Evolutionary conservation across 2,329 filamentous ascomycete genomes (phyloP).

Genomic region (Diplocarpon mali): DNA sequence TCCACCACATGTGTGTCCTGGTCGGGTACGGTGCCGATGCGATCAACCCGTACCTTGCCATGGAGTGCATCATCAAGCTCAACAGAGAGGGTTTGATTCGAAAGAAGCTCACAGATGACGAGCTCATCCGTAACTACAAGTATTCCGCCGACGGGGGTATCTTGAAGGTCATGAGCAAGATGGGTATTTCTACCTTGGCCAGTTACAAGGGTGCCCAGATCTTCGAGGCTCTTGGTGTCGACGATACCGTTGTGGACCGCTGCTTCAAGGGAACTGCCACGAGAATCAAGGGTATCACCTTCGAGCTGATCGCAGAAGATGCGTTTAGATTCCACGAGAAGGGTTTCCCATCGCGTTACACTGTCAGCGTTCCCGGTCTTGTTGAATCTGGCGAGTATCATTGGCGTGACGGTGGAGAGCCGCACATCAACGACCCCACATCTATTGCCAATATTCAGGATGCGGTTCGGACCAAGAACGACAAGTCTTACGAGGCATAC

Average conservation of each 20-base stretch:
- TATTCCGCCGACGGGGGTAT: constrained; percentile 94
- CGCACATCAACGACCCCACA: constrained; percentile 88
- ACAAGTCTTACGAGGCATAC: constrained; percentile 97
- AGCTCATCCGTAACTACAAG: constrained; percentile 90
- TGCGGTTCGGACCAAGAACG: constrained; percentile 91
- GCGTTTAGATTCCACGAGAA: constrained; percentile 91
- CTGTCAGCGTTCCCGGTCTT: constrained; percentile 66
- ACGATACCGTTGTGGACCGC: constrained; percentile 82
- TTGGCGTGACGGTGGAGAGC: constrained; percentile 92
- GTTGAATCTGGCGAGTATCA: constrained; percentile 94
- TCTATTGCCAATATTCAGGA: constrained; percentile 97
- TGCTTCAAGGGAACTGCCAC: constrained; percentile 94
- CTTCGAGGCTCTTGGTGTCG: constrained; percentile 88
- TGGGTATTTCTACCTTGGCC: constrained; percentile 94
- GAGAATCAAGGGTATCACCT: constrained; percentile 87
- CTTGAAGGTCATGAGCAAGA: constrained; percentile 98
- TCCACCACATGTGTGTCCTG: constrained; percentile 98
- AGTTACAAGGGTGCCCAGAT: constrained; percentile 98
- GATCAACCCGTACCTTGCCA: constrained; percentile 86
- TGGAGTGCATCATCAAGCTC: constrained; percentile 96
- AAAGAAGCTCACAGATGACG: constrained; percentile 73
- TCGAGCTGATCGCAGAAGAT: constrained; percentile 87
- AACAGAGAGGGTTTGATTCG: constrained; percentile 87
- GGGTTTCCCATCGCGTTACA: constrained; percentile 73
- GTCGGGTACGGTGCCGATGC: constrained; percentile 91